Evolutionary conservation across 2,329 filamentous ascomycete genomes (phyloP).

Genomic region (Colletotrichum kahawae): DNA sequence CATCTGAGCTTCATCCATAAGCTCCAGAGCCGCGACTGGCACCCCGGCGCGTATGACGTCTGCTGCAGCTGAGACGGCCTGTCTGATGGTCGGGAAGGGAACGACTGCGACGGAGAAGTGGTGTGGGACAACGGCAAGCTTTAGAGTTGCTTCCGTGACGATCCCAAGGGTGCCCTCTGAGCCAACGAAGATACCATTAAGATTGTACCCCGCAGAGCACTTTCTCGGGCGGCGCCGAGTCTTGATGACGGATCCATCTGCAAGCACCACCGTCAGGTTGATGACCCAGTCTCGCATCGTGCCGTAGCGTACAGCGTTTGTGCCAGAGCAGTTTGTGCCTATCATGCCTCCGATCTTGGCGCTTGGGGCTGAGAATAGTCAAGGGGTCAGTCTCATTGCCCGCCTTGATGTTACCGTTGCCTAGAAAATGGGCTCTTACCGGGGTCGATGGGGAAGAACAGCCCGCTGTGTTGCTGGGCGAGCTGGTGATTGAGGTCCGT

Average conservation of each 20-base stretch:
- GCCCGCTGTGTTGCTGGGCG: slow-evolving; percentile 51
- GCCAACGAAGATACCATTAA: slow-evolving; percentile 71
- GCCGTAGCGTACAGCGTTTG: slow-evolving; percentile 66
- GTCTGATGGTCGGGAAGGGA: slow-evolving; percentile 61
- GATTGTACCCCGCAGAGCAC: slow-evolving; percentile 72
- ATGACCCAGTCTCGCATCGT: slow-evolving; percentile 79
- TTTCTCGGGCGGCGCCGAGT: slow-evolving; percentile 71
- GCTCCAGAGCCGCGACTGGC: slow-evolving; percentile 68
- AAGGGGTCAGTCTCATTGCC: background rate
- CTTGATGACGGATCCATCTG: slow-evolving; percentile 70
- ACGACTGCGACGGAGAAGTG: slow-evolving; percentile 69
- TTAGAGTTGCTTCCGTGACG: slow-evolving; percentile 74
- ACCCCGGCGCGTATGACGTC: slow-evolving; percentile 68
- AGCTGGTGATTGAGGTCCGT: slow-evolving; percentile 69
- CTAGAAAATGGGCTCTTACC: slow-evolving; percentile 55
- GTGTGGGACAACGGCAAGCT: slow-evolving; percentile 67
- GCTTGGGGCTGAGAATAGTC: background rate
- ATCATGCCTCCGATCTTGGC: slow-evolving; percentile 59
- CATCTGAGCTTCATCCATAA: slow-evolving; percentile 70
- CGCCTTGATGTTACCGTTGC: background rate
- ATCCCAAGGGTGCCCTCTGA: slow-evolving; percentile 74
- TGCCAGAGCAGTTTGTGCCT: slow-evolving; percentile 69
- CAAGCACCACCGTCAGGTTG: slow-evolving; percentile 71
- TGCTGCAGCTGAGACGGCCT: slow-evolving; percentile 68
- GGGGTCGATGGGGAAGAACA: slow-evolving; percentile 74